Evolutionary conservation across 257 asterid genomes (phyloP).

Genomic region (Petrea volubilis): DNA sequence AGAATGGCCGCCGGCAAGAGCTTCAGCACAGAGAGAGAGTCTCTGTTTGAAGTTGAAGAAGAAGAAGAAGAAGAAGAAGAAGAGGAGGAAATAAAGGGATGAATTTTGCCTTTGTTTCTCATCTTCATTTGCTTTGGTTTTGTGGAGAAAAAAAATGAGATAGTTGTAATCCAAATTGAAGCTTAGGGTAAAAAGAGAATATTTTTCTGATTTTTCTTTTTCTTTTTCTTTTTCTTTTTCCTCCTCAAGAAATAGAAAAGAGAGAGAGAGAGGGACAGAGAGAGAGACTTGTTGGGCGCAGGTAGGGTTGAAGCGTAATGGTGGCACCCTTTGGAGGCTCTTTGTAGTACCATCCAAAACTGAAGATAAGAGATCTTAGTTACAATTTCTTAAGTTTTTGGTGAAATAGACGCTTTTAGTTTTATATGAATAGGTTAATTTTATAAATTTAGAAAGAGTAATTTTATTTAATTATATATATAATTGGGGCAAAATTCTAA

Average conservation of each 20-base stretch:
- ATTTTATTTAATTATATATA: too few species aligned
- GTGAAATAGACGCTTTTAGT: background rate
- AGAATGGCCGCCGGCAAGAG: slow-evolving; percentile 69
- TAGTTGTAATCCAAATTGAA: background rate
- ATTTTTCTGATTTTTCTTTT: too few species aligned
- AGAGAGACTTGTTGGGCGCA: background rate
- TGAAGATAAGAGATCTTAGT: background rate
- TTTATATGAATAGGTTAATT: too few species aligned
- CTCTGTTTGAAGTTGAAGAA: slow-evolving; percentile 11
- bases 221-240: background rate
- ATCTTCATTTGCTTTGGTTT: slow-evolving; percentile 37
- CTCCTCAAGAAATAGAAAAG: background rate
- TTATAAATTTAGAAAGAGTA: too few species aligned
- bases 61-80: slow-evolving; percentile 28
- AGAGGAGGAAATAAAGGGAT: slow-evolving; percentile 55
- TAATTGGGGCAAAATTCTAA: too few species aligned
- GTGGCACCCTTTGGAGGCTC: background rate
- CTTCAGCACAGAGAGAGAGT: slow-evolving; percentile 36
- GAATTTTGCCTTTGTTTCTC: slow-evolving; percentile 81
- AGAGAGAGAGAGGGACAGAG: background rate
- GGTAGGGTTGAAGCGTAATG: background rate
- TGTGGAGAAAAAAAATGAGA: background rate
- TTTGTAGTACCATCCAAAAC: background rate
- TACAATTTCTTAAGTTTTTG: background rate
- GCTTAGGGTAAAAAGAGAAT: slow-evolving; percentile 1